Evolutionary conservation across 345 rosid species (phyloP), one percentile per base, ranked within the genome.

Genomic region (Eutrema japonicum): DNA sequence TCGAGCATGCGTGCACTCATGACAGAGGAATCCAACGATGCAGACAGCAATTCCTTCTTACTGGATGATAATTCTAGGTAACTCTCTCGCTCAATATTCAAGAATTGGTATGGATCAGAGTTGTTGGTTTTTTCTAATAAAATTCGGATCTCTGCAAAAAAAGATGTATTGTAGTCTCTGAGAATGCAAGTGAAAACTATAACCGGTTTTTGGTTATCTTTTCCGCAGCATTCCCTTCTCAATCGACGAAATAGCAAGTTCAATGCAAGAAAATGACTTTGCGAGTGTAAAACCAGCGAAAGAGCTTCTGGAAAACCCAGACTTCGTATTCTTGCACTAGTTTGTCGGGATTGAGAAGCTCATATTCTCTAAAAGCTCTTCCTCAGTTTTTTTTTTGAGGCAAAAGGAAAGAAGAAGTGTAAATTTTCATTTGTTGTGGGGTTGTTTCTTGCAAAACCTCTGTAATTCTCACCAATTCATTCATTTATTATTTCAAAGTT

Each of bases 1-100:
- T 82, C 99, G 49, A 92, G 98, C 88, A 96, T 96, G 98, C 94
- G 94, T 66, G 85, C 90, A 11, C 91, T 96, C 36, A 96, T 90
- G 98, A 96, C 93, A 1, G 99, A 96, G 72, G 98, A 96, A 78
- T 96, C 97, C 68, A 90, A 88, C 36, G 80, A 84, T 71, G 98
- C 97, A 46, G 82, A 72, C 66, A 87, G 96, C 87, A 86, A 74
- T 82, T 89, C 99, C 59, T 96, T 96, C 81, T 84, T 96, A 86
- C 73, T 96, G 83, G 99, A 96, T 73, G 99, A 90, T 83, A 85
- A 83, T 82, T 92, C 98, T 55, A 84, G 98, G 99, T 71, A 64
- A 37, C 47, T 76, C 56, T 59, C 53, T 56, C 7, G 27, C 47
- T 50, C n/a, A 1, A 26, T 26, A 35, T n/a, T n/a, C 43, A 46